Percentiles rank a stretch among this genome's conserved stretches.
phyloP scores from a whole-genome alignment of 2,329 filamentous ascomycete genomes.

The Periconia macrospinosa region DNA sequence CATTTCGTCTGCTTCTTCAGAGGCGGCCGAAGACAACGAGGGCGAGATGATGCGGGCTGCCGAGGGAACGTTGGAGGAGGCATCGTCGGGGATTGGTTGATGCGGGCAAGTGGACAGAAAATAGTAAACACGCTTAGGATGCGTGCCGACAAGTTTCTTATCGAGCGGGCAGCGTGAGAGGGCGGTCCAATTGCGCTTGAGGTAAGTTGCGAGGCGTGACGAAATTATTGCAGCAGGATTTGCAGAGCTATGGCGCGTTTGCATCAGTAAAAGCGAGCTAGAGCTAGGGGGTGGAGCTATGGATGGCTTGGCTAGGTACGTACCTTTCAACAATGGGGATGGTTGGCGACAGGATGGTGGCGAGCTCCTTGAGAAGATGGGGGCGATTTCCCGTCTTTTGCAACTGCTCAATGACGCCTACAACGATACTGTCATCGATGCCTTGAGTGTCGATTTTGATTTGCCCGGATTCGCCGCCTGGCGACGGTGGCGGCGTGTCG shows the following conservation, averaged over 20 bases:
- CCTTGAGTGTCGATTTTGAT: conserved; percentile 74
- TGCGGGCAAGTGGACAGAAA: conserved; percentile 88
- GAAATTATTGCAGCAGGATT: conserved; percentile 96
- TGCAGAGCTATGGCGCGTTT: conserved; percentile 69
- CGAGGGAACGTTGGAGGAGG: conserved; percentile 52
- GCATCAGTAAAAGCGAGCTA: conserved; percentile 35
- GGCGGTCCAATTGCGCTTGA: conserved; percentile 82
- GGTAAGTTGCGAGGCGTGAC: conserved; percentile 83
- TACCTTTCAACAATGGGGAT: conserved; percentile 91
- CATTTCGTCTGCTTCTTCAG: conserved; percentile 64
- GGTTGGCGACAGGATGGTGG: conserved; percentile 72
- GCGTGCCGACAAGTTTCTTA: conserved; percentile 89
- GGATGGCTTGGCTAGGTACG: conserved; percentile 44
- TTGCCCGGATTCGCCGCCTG: conserved; percentile 53
- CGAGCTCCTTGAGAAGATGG: conserved; percentile 92
- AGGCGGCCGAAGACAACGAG: conserved; percentile 76
- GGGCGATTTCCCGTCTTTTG: conserved; percentile 89
- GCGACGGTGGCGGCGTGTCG: conserved; percentile 81
- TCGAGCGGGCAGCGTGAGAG: conserved; percentile 81
- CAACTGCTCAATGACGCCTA: conserved; percentile 84
- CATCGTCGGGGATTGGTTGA: conserved; percentile 74
- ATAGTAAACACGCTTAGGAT: conserved; percentile 94
- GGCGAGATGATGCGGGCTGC: conserved; percentile 78
- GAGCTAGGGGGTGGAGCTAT: conserved; percentile 9
- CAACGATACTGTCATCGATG: conserved; percentile 94